These are phyloP conservation scores for Corymbia maculata DNA, from an alignment of 345 rosid species.

Conservation along the genomic window DNA sequence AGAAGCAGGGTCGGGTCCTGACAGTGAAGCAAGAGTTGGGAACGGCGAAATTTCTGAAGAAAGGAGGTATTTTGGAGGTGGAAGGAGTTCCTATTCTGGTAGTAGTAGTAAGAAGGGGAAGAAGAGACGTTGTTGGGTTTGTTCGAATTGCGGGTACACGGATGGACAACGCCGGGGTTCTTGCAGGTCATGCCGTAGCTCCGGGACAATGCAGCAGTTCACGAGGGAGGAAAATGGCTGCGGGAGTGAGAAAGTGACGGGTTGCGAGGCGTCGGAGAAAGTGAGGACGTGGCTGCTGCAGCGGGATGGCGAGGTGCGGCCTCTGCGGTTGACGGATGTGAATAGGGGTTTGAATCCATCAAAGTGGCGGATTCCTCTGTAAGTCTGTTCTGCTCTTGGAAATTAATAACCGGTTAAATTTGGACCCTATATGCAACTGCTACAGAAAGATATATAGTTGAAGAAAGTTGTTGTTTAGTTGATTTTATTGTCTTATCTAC, in stretches of 20 bases:
- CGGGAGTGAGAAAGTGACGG: constrained; percentile 13
- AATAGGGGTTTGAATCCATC: constrained; percentile 40
- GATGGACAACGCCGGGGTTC: constrained; percentile 91
- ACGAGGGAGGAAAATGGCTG: constrained; percentile 8
- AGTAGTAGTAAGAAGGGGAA: constrained; percentile 25
- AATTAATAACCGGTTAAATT: not conserved
- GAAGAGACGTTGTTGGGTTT: constrained; percentile 46
- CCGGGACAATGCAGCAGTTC: constrained; percentile 54
- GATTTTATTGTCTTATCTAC: too few species aligned
- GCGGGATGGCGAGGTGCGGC: constrained; percentile 26
- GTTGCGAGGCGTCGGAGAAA: constrained; percentile 25
- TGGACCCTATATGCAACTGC: not conserved
- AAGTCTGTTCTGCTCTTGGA: constrained; percentile 4
- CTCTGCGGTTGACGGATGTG: constrained; percentile 49
- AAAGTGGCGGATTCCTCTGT: constrained; percentile 67
- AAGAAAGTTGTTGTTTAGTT: too few species aligned
- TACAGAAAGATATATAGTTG: not conserved
- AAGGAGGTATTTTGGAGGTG: not conserved
- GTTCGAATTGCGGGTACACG: constrained; percentile 48
- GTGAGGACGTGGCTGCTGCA: constrained; percentile 64
- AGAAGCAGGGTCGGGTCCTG: not conserved
- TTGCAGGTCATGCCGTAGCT: constrained; percentile 41
- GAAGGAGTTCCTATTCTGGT: not conserved
- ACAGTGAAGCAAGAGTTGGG: not conserved
- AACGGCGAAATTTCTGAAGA: not conserved